Evolutionary conservation across 2,329 filamentous ascomycete species (phyloP).

Genomic region (Rhynchosporium agropyri): DNA sequence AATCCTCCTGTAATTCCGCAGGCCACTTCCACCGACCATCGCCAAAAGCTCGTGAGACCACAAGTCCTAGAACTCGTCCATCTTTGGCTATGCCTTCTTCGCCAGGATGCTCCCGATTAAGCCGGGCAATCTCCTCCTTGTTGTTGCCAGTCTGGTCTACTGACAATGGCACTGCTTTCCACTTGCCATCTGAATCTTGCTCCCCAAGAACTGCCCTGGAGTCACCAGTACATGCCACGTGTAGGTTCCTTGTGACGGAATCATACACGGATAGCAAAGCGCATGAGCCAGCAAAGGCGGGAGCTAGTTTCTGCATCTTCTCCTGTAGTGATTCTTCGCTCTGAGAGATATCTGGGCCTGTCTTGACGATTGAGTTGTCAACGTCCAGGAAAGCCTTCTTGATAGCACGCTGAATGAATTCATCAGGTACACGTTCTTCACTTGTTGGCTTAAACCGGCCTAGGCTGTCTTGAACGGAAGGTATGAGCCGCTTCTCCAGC

Average conservation of each 20-base stretch:
- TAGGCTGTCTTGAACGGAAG: slow-evolving; percentile 5
- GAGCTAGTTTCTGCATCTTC: slow-evolving; percentile 3
- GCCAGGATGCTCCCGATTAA: slow-evolving; percentile 61
- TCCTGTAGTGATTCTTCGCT: not conserved
- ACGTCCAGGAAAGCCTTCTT: slow-evolving; percentile 9
- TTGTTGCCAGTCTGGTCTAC: slow-evolving; percentile 69
- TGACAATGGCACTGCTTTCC: slow-evolving; percentile 58
- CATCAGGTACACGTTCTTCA: not conserved
- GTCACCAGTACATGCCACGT: slow-evolving; percentile 69
- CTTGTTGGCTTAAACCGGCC: not conserved
- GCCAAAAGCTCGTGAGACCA: slow-evolving; percentile 67
- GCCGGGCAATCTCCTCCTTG: slow-evolving; percentile 55
- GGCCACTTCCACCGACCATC: slow-evolving; percentile 71
- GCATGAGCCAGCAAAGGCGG: slow-evolving; percentile 56
- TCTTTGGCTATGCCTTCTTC: slow-evolving; percentile 55
- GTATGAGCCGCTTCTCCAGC: slow-evolving; percentile 3
- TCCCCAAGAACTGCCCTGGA: slow-evolving; percentile 38
- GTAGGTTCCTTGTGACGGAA: slow-evolving; percentile 52
- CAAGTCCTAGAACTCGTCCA: slow-evolving; percentile 65
- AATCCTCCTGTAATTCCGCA: slow-evolving; percentile 40
- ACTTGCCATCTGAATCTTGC: slow-evolving; percentile 49
- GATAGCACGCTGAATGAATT: not conserved
- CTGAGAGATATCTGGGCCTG: not conserved
- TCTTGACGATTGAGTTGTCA: slow-evolving; percentile 13
- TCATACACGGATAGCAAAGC: slow-evolving; percentile 67